phyloP scores from a whole-genome alignment of 140 eudicot genomes.

The Anethum foeniculum region DNA sequence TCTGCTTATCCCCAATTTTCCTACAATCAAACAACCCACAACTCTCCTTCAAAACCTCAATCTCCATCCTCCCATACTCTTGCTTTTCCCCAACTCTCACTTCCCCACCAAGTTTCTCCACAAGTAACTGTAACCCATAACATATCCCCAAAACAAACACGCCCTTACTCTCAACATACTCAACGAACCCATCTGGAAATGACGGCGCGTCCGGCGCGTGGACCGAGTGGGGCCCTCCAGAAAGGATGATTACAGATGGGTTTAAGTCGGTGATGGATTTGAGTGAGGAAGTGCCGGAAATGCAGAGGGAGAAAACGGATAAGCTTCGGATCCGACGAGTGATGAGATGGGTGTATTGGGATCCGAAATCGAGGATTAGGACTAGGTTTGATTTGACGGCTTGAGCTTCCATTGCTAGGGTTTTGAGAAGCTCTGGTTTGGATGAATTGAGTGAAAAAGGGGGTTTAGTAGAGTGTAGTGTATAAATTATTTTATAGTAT shows the following conservation, averaged over 20 bases:
- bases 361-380: constrained; percentile 73
- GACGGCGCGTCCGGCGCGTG: constrained; percentile 64
- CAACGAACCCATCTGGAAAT: constrained; percentile 69
- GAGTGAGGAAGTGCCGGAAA: constrained; percentile 71
- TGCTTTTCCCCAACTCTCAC: constrained; percentile 79
- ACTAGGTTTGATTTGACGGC: constrained; percentile 54
- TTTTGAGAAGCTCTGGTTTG: background rate
- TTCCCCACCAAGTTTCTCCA: constrained; percentile 77
- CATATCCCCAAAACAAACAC: constrained; percentile 76
- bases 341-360: constrained; percentile 89
- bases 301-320: constrained; percentile 74
- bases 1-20: constrained; percentile 50
- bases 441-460: background rate
- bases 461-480: background rate
- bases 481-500: background rate
- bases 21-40: constrained; percentile 45
- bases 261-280: constrained; percentile 45
- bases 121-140: constrained; percentile 76
- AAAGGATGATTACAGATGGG: constrained; percentile 82
- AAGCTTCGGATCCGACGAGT: constrained; percentile 75
- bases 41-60: constrained; percentile 42
- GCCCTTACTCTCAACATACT: constrained; percentile 48
- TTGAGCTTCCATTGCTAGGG: constrained; percentile 35
- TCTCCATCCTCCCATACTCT: constrained; percentile 87
- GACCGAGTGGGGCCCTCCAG: constrained; percentile 92